Evolutionary conservation across 148 eudicot species (phyloP).

Genomic region (Spergularia bocconei): DNA sequence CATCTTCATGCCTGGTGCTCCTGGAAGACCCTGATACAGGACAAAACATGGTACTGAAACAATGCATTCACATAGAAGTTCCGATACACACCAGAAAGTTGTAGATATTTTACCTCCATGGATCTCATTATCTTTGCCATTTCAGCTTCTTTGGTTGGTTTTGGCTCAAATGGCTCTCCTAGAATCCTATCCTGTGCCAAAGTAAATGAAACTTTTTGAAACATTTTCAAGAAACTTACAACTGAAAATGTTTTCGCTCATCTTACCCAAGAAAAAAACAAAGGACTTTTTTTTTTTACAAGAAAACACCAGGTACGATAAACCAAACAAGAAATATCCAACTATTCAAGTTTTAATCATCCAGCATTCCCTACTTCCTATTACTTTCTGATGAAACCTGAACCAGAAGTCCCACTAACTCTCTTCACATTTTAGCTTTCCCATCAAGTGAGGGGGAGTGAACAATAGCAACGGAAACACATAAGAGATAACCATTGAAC

Average conservation of each 20-base stretch:
- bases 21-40: slow-evolving; percentile 78
- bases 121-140: slow-evolving; percentile 84
- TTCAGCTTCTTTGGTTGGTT: slow-evolving; percentile 87
- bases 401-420: too few relatives aligned
- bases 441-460: too few relatives aligned
- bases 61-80: not conserved
- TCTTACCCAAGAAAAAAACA: not conserved
- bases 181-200: slow-evolving; percentile 69
- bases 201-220: not conserved
- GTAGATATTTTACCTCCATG: slow-evolving; percentile 59
- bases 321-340: too few relatives aligned
- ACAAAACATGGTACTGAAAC: slow-evolving; percentile 2
- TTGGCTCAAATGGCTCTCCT: slow-evolving; percentile 80
- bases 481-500: too few relatives aligned
- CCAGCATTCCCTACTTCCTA: too few relatives aligned
- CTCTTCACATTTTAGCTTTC: too few relatives aligned
- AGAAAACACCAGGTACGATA: too few relatives aligned
- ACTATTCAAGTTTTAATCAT: too few relatives aligned
- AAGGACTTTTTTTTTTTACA: not conserved
- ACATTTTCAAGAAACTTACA: not conserved
- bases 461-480: too few relatives aligned
- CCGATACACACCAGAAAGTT: not conserved
- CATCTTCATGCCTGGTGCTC: slow-evolving; percentile 97
- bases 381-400: too few relatives aligned
- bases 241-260: not conserved